Conservation (phyloP, 75 land plant genomes). For the Pinus albicaulis region DNA sequence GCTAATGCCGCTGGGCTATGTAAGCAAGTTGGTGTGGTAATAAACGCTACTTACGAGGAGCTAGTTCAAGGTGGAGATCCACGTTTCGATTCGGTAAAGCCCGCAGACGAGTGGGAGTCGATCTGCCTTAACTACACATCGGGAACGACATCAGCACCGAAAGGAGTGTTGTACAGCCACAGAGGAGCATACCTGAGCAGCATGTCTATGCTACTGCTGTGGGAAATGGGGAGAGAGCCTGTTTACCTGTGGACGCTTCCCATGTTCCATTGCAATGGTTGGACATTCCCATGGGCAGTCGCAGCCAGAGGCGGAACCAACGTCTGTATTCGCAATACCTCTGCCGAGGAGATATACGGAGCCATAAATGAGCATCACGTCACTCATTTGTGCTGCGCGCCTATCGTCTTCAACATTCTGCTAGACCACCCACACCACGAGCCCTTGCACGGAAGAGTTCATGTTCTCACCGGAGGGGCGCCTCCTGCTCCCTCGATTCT, state of each 20-base stretch:
- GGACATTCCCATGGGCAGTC: slow-evolving; percentile 79
- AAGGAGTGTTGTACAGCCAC: slow-evolving; percentile 49
- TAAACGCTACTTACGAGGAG: slow-evolving; percentile 20
- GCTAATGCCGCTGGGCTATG: background rate
- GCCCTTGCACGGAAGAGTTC: slow-evolving; percentile 19
- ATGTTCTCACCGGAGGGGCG: slow-evolving; percentile 65
- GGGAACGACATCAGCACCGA: slow-evolving; percentile 44
- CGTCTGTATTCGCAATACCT: slow-evolving; percentile 55
- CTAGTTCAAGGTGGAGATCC: slow-evolving; percentile 40
- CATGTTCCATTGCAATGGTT: slow-evolving; percentile 91
- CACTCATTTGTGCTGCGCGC: slow-evolving; percentile 56
- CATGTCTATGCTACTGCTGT: slow-evolving; percentile 14
- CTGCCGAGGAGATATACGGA: slow-evolving; percentile 49
- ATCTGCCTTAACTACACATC: slow-evolving; percentile 47
- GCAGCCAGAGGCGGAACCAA: slow-evolving; percentile 84
- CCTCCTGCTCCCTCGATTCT: slow-evolving; percentile 69
- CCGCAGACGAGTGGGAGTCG: slow-evolving; percentile 38
- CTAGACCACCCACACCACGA: slow-evolving; percentile 12
- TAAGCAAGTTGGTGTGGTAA: slow-evolving; percentile 8
- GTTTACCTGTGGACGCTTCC: slow-evolving; percentile 85
- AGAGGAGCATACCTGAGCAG: slow-evolving; percentile 42
- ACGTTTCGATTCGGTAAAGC: slow-evolving; percentile 6
- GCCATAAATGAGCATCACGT: slow-evolving; percentile 18
- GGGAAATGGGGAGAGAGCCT: slow-evolving; percentile 38
- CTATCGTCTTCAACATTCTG: slow-evolving; percentile 47